Evolutionary conservation across 176 grass and related monocot genomes (phyloP).

Genomic region (Ensete glaucum): DNA sequence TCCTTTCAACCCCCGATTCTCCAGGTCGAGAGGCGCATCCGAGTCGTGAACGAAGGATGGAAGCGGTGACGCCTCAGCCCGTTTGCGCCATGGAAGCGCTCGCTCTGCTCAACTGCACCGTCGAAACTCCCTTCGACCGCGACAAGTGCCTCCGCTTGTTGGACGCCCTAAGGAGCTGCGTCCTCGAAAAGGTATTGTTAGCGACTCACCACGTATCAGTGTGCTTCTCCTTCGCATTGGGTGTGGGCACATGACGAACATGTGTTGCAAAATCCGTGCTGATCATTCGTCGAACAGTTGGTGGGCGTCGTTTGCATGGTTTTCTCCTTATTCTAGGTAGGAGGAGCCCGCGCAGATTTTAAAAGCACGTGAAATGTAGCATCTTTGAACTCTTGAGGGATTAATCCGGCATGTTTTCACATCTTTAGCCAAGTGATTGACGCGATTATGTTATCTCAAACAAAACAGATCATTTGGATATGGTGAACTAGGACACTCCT

Average conservation of each 20-base stretch:
- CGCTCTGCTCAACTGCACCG: conserved; percentile 78
- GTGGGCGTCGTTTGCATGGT: not conserved
- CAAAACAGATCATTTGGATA: too few species aligned
- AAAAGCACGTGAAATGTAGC: too few species aligned
- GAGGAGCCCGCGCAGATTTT: too few species aligned
- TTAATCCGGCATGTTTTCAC: too few species aligned
- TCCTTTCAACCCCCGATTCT: too few species aligned
- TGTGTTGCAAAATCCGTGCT: not conserved
- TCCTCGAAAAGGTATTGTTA: conserved; percentile 55
- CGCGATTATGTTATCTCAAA: too few species aligned
- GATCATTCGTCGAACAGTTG: not conserved
- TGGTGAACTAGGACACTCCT: too few species aligned
- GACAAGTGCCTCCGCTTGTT: conserved; percentile 66
- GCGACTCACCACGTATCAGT: not conserved
- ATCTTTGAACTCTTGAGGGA: too few species aligned
- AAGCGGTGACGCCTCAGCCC: conserved; percentile 41
- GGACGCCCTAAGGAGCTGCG: conserved; percentile 55
- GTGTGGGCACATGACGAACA: not conserved
- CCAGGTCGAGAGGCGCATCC: not conserved
- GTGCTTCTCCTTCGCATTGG: not conserved
- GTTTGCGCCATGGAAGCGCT: conserved; percentile 75
- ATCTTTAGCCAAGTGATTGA: too few species aligned
- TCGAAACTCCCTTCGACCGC: conserved; percentile 49
- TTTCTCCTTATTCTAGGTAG: too few species aligned
- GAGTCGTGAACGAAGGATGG: conserved; percentile 25